Percentiles rank a stretch among this genome's conserved stretches.
phyloP scores from a whole-genome alignment of 805 yeast species.

The Novakomyces olei region DNA sequence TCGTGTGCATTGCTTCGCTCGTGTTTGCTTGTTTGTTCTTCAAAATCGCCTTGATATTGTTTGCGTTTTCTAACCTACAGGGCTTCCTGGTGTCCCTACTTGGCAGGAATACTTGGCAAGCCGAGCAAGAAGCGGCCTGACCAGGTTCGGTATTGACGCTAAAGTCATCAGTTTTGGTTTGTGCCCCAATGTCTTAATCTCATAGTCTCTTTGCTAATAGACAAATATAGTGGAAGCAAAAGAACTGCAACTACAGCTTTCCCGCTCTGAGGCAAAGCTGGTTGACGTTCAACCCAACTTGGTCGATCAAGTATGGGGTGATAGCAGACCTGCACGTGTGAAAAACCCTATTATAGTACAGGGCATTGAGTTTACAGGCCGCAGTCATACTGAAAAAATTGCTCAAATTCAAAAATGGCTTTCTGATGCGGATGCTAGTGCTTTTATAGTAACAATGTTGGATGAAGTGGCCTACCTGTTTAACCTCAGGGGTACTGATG shows the following conservation, averaged over 20 bases:
- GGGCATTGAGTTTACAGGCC: constrained; percentile 40
- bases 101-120: constrained; percentile 65
- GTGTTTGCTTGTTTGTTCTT: too few relatives aligned
- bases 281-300: constrained; percentile 35
- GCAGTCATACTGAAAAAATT: constrained; percentile 35
- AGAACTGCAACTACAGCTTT: constrained; percentile 13
- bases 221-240: constrained; percentile 21
- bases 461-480: constrained; percentile 87
- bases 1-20: too few relatives aligned
- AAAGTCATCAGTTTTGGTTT: constrained; percentile 33
- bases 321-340: constrained; percentile 45
- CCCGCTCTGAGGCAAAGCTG: constrained; percentile 12
- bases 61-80: too few relatives aligned
- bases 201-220: not conserved
- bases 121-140: constrained; percentile 21
- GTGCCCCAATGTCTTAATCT: too few relatives aligned
- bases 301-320: constrained; percentile 55
- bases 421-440: constrained; percentile 16
- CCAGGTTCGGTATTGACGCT: constrained; percentile 62
- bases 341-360: constrained; percentile 29
- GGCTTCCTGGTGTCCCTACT: constrained; percentile 40
- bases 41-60: too few relatives aligned
- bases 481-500: constrained; percentile 65
- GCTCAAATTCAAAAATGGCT: constrained; percentile 18
- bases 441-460: constrained; percentile 43